Base-by-base conservation (phyloP, 1,139 yeast genomes). In the Taphrina wiesneri region DNA sequence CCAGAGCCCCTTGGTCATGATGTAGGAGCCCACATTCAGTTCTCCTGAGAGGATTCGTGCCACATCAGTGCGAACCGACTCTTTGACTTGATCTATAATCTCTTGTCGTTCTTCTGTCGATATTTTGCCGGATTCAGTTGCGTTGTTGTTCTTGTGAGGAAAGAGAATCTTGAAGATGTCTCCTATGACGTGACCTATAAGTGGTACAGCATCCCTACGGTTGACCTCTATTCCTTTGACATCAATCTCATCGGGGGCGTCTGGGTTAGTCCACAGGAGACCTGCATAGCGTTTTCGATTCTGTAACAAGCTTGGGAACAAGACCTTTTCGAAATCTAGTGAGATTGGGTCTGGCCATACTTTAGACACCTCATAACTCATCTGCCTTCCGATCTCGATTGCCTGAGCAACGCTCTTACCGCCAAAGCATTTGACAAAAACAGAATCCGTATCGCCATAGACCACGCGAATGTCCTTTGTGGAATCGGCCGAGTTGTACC, bases 1-100 rank as follows among this genome's bases (percentile, higher is more conserved):
- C 65, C 65, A 62, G n/a, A 62, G 60, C 3, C 65, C 65, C 34
- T 62, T 62, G 25, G 65, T 62, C 65, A 62, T 62, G 60, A 62
- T 45, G 51, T 36, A 62, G 13, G 47, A 32, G 11, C 59, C 56
- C 5, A 62, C 54, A 25, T 62, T 47, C 36, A 62, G 34, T 23
- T 52, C 49, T 25, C 65, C 65, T 6, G 46, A 32, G 28, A 53
- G 21, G 4, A 62, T 45, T 13, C 43, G 43, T 19, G 36, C 32
- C 13, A 62, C 54, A 13, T 39, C 59, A 11, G 21, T 28, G n/a
- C 36, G 19, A 25, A 62, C 54, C 9, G 65, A 62, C 13, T 52
- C 59, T 46, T 62, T 62, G 39, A 53, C 65, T 17, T 62, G 39
- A 7, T 19, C 53, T 7, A 53, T 52, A 28, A 62, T 53, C 13